Evolutionary conservation across 768 basidiomycete species (phyloP), one percentile per base, ranked within the genome.

Genomic region (Tylopilus felleus): DNA sequence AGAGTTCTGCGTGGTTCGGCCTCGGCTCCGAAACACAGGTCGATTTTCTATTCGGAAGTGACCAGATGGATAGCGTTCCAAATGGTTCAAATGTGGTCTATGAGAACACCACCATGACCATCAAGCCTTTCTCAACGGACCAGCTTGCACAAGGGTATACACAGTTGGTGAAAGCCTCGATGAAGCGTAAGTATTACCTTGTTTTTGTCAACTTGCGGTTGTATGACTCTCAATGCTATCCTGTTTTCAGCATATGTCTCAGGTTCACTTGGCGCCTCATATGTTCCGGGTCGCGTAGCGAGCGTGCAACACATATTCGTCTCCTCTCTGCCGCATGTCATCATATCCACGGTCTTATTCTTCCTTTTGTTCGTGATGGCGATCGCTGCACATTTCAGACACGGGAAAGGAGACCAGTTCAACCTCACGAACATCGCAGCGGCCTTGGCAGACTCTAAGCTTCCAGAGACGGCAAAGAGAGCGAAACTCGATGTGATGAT

Each of bases 241-340:
- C 14, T 29, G 17, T 35, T 52, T n/a, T 43, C 23, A 60, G 59
- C 53, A 2, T 59, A 60, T 21, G 31, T 60, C 36, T 52, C 57
- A 3, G 57, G 59, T 21, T 38, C 28, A 5, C 59, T 60, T 16
- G 59, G 59, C 13, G 46, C 33, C 0, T 29, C 57, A 8, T 60
- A 60, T 40, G 59, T 60, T 6, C 59, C 59, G 6, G 57, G 59
- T 25, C 59, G 57, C 14, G 13, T 60, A 14, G 60, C 60, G 33
- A 56, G 17, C 5, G 53, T 53, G 2, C 25, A 33, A 45, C 58
- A 49, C 8, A 46, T 61, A 3, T 60, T 59, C 12, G 58, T 56
- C 7, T 61, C 60, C 4, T 56, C 58, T 16, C 38, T 61, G 27
- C 49, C 57, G 29, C 57, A 55, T 27, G 53, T 53, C 45, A 21